Conservation (phyloP, 1,139 yeast genomes). For the Taphrina wiesneri region DNA sequence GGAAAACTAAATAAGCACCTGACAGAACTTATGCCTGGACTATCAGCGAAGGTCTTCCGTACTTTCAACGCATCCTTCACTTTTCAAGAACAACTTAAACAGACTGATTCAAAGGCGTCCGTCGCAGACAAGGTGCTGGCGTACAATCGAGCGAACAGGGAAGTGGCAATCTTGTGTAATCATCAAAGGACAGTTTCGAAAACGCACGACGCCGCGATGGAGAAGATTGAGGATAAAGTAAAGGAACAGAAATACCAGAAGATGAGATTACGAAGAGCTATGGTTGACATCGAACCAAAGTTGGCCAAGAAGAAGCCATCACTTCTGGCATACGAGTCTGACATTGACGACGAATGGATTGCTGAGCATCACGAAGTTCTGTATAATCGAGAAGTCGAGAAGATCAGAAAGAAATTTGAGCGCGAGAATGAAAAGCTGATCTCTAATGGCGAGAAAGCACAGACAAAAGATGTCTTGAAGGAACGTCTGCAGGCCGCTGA, state of each 20-base stretch:
- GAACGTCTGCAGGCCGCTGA: conserved; percentile 62
- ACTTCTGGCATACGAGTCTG: conserved; percentile 71
- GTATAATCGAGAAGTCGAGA: conserved; percentile 62
- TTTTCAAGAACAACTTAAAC: conserved; percentile 76
- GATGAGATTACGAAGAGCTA: conserved; percentile 69
- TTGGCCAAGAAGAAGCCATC: conserved; percentile 53
- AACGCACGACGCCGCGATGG: conserved; percentile 76
- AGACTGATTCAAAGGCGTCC: conserved; percentile 79
- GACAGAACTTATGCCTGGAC: conserved; percentile 86
- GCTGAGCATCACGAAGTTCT: conserved; percentile 57
- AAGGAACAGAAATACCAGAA: conserved; percentile 84
- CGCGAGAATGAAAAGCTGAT: conserved; percentile 76
- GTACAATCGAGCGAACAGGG: conserved; percentile 91
- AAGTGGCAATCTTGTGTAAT: conserved; percentile 93
- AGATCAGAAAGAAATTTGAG: conserved; percentile 61
- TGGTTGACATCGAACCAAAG: conserved; percentile 63
- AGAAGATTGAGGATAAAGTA: conserved; percentile 71
- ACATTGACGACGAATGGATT: conserved; percentile 52
- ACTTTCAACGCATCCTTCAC: conserved; percentile 95
- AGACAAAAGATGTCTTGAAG: conserved; percentile 59
- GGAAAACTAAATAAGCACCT: conserved; percentile 77
- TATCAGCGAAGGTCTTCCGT: conserved; percentile 96
- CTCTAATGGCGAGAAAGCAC: conserved; percentile 56
- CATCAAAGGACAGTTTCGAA: conserved; percentile 93
- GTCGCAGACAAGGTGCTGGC: conserved; percentile 82